Evolutionary conservation across 176 grass and related monocot genomes (phyloP).

Genomic region (Juncus effusus): DNA sequence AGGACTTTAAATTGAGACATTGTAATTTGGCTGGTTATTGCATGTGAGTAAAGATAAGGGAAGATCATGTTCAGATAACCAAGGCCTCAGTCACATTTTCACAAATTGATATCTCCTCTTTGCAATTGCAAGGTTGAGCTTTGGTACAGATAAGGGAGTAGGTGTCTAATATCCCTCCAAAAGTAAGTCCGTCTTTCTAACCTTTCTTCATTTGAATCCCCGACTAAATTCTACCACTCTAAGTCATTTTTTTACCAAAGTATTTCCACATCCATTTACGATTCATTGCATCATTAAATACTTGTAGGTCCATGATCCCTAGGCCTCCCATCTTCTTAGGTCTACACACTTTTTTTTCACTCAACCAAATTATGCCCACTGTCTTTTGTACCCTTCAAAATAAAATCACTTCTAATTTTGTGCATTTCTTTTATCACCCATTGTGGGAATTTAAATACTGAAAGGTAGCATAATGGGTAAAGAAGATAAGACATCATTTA

Average conservation of each 20-base stretch:
- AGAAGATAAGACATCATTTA: background rate
- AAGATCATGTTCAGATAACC: too few relatives aligned
- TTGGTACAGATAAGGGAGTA: background rate
- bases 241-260: background rate
- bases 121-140: too few relatives aligned
- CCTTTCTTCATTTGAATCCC: background rate
- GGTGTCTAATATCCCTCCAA: background rate
- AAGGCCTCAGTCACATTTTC: too few relatives aligned
- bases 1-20: too few relatives aligned
- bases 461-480: background rate
- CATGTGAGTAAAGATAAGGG: too few relatives aligned
- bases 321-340: background rate
- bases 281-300: background rate
- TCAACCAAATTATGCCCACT: background rate
- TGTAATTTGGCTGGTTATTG: too few relatives aligned
- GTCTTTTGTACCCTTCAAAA: background rate
- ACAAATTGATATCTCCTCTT: too few relatives aligned
- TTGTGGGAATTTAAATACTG: background rate
- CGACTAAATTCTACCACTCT: background rate
- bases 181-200: background rate
- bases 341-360: background rate
- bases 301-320: background rate
- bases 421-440: background rate
- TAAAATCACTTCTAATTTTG: slow-evolving; percentile 1
- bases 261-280: background rate